Evolutionary conservation across 225 moss, liverwort and hornwort species (phyloP).

Genomic region (Climacium dendroides): DNA sequence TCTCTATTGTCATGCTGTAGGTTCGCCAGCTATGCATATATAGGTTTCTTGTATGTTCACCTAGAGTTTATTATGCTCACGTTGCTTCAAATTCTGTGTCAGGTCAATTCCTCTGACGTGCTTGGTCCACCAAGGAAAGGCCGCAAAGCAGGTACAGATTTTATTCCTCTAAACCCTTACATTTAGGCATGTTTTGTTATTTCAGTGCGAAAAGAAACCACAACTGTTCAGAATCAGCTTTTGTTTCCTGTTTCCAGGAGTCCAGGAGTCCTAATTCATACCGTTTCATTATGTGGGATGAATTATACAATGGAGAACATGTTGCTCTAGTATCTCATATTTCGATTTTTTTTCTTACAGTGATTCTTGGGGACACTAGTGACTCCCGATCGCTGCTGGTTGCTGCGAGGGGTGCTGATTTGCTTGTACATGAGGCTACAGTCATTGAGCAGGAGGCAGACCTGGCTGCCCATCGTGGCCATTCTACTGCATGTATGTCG

Average conservation of each 20-base stretch:
- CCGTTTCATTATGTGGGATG: background rate
- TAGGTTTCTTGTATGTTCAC: background rate
- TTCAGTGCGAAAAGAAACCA: background rate
- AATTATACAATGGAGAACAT: background rate
- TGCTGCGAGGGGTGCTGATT: conserved; percentile 77
- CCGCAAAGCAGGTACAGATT: conserved; percentile 69
- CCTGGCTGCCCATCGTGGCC: conserved; percentile 63
- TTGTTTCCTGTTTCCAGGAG: background rate
- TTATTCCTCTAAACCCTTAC: background rate
- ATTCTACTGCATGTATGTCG: conserved; percentile 75
- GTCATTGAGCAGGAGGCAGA: conserved; percentile 68
- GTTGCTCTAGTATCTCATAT: background rate
- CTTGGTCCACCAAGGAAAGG: conserved; percentile 82
- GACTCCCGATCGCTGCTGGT: conserved; percentile 63
- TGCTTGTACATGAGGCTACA: conserved; percentile 88
- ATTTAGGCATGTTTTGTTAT: background rate
- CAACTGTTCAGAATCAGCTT: background rate
- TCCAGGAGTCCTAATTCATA: background rate
- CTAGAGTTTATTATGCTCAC: background rate
- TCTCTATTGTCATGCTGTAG: background rate
- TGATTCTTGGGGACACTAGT: conserved; percentile 89
- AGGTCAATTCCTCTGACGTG: conserved; percentile 84
- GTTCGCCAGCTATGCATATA: background rate
- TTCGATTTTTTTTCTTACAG: conserved; percentile 16
- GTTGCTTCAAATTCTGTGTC: background rate